phyloP scores from a whole-genome alignment of 148 eudicot genomes.

The Fagopyrum homotropicum region DNA sequence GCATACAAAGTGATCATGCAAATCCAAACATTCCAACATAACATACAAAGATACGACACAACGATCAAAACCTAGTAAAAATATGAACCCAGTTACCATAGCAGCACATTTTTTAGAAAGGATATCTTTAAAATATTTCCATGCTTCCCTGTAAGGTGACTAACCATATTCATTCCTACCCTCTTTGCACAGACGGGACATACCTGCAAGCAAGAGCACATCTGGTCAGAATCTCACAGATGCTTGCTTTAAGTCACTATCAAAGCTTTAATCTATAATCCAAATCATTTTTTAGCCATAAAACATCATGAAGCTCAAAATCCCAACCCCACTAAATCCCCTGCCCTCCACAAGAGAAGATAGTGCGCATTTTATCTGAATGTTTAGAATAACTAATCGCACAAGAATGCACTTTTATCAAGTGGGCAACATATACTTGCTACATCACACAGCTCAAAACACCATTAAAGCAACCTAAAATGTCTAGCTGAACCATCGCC shows the following conservation, averaged over 20 bases:
- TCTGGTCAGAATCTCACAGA: conserved; percentile 1
- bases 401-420: not conserved
- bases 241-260: conserved; percentile 4
- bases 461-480: conserved; percentile 1
- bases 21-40: not conserved
- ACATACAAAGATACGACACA: not conserved
- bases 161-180: conserved; percentile 77
- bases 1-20: not conserved
- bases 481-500: not conserved
- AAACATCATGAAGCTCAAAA: not conserved
- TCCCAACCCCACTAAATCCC: conserved; percentile 5
- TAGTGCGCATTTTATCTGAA: not conserved
- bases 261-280: not conserved
- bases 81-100: conserved; percentile 7
- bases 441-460: not conserved
- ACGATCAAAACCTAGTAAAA: not conserved
- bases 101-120: conserved; percentile 29
- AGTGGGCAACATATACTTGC: conserved; percentile 2
- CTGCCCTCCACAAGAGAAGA: conserved; percentile 11
- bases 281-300: not conserved
- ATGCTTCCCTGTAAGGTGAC: conserved; percentile 81
- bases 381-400: not conserved
- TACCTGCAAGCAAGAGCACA: conserved; percentile 43
- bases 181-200: conserved; percentile 86
- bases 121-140: conserved; percentile 86